phyloP scores from a whole-genome alignment of 192 early-diverging fungal genomes.

The Coemansia sp. region DNA sequence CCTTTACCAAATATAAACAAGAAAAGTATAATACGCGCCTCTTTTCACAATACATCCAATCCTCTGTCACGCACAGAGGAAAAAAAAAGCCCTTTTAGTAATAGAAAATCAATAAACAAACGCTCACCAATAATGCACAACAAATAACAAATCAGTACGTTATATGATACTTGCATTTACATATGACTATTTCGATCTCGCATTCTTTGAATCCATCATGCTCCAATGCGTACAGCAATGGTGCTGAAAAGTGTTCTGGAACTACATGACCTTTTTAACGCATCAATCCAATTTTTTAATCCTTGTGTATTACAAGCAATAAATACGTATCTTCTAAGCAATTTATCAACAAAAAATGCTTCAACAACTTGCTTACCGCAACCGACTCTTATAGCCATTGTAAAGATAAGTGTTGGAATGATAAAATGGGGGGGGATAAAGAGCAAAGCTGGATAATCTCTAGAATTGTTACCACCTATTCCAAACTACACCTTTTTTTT shows the following conservation, averaged over 20 bases:
- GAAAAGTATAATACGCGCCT: neutral
- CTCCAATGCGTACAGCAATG: slow-evolving; percentile 62
- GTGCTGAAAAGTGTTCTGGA: slow-evolving; percentile 77
- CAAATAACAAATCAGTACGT: neutral
- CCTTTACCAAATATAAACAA: neutral
- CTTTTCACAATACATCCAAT: neutral
- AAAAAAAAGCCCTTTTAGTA: neutral
- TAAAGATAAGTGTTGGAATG: neutral
- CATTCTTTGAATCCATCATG: slow-evolving; percentile 57
- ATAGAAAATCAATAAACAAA: neutral
- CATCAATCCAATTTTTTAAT: neutral
- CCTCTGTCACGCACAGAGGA: too few species aligned
- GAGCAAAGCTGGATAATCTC: neutral
- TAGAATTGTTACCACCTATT: too few species aligned
- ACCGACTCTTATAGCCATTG: slow-evolving; percentile 34
- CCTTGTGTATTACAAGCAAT: neutral
- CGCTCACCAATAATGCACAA: neutral
- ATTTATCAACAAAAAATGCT: neutral
- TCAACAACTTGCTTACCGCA: slow-evolving; percentile 24
- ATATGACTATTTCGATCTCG: slow-evolving; percentile 61
- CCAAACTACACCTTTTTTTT: too few species aligned
- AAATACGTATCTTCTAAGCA: neutral
- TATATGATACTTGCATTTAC: slow-evolving; percentile 48
- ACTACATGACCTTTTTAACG: slow-evolving; percentile 33
- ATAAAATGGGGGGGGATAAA: neutral